phyloP scores from a whole-genome alignment of 305 asterid species.

The Fraxinus sp. region DNA sequence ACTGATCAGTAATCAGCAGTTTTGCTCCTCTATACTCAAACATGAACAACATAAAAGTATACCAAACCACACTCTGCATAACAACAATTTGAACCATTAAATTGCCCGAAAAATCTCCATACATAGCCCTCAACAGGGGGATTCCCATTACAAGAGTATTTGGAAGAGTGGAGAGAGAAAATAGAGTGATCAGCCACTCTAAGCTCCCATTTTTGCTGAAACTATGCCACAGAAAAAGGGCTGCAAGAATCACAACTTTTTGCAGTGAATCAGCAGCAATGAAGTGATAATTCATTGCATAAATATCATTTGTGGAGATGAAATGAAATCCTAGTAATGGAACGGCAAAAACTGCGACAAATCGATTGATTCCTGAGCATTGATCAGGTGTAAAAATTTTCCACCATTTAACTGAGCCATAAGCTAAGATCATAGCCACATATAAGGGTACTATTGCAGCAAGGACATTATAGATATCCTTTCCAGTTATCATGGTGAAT shows the following conservation, averaged over 20 bases:
- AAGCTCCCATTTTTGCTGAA: conserved; percentile 52
- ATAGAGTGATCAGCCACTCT: conserved; percentile 84
- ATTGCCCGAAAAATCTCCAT: conserved; percentile 80
- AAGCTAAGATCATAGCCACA: conserved; percentile 87
- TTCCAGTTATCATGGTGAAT: conserved; percentile 65
- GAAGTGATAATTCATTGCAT: conserved; percentile 86
- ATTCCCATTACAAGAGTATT: conserved; percentile 94
- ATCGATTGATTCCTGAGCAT: conserved; percentile 91
- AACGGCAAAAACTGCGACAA: conserved; percentile 88
- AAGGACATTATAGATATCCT: conserved; percentile 80
- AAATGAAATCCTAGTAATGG: conserved; percentile 84
- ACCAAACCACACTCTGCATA: conserved; percentile 86
- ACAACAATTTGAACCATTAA: conserved; percentile 93
- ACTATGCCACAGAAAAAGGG: conserved; percentile 66
- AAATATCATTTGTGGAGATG: conserved; percentile 69
- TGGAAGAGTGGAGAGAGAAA: conserved; percentile 80
- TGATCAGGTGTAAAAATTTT: conserved; percentile 90
- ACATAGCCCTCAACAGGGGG: conserved; percentile 79
- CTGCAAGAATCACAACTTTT: conserved; percentile 61
- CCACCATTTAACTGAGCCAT: conserved; percentile 92
- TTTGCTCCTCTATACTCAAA: conserved; percentile 83
- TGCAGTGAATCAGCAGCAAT: conserved; percentile 86
- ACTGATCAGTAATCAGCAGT: conserved; percentile 68
- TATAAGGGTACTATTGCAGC: conserved; percentile 80
- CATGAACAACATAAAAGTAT: conserved; percentile 74